A percentile compares a stretch with the other conserved stretches of the same genome.
These are phyloP conservation scores for Linnemannia hyalina DNA, from an alignment of 192 early-diverging fungal genomes.

Conservation along the genomic window DNA sequence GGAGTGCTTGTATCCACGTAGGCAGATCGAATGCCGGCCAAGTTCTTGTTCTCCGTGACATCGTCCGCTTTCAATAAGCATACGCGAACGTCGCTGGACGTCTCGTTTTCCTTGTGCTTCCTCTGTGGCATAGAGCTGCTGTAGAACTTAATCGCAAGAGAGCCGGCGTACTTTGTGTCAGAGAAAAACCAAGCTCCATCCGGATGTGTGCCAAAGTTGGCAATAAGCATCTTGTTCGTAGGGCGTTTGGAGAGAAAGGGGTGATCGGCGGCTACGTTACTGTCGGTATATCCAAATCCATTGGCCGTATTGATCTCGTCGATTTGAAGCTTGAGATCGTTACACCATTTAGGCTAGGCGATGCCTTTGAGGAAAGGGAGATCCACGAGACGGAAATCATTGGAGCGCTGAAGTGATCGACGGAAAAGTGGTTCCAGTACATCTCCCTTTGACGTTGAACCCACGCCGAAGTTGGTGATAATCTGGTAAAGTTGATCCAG, in stretches of 20 bases:
- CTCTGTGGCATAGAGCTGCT: background rate
- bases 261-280: too few species aligned
- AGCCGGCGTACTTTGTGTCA: background rate
- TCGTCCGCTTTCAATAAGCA: slow-evolving; percentile 23
- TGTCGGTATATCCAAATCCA: background rate
- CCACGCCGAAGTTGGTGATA: slow-evolving; percentile 1
- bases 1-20: background rate
- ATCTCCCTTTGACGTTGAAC: background rate
- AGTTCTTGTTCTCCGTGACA: background rate
- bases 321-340: background rate
- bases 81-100: background rate
- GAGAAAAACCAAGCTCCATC: too few species aligned
- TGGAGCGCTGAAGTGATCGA: slow-evolving; percentile 40
- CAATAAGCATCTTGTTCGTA: too few species aligned
- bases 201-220: too few species aligned
- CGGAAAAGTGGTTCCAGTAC: slow-evolving; percentile 36
- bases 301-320: background rate
- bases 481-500: slow-evolving; percentile 19
- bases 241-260: too few species aligned
- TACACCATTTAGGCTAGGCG: slow-evolving; percentile 28
- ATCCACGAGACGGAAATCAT: slow-evolving; percentile 22
- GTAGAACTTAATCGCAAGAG: slow-evolving; percentile 35
- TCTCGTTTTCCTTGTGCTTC: background rate
- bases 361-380: slow-evolving; percentile 39
- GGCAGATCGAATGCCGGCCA: background rate